These are phyloP conservation scores for Mycena kentingensis DNA, from an alignment of 768 basidiomycete species.

Conservation along the genomic window DNA sequence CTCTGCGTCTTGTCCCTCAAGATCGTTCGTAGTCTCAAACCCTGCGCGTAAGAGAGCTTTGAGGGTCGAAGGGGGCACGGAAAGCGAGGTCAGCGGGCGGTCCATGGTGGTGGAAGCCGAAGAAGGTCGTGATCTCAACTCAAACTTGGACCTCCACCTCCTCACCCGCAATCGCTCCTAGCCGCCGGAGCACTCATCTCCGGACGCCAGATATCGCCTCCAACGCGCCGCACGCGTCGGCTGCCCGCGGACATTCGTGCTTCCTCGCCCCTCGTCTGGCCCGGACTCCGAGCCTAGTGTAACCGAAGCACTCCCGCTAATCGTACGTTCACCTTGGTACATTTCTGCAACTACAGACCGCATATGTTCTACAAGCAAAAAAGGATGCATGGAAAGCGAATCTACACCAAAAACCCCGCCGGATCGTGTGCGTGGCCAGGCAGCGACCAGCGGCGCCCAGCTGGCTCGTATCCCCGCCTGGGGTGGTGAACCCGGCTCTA, in stretches of 20 bases:
- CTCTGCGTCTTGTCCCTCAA: constrained; percentile 45
- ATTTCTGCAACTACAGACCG: background rate
- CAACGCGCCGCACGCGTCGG: background rate
- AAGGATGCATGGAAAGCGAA: background rate
- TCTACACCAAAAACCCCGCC: background rate
- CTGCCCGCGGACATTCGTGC: background rate
- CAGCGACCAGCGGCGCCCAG: background rate
- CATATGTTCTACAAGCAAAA: background rate
- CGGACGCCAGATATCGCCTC: background rate
- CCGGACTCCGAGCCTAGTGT: too few species aligned
- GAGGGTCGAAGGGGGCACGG: constrained; percentile 48
- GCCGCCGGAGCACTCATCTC: background rate
- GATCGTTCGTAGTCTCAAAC: constrained; percentile 59
- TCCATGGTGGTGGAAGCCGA: too few species aligned
- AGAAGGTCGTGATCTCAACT: too few species aligned
- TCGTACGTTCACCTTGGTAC: too few species aligned
- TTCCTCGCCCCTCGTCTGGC: too few species aligned
- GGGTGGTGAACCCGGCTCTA: background rate
- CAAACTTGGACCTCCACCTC: background rate
- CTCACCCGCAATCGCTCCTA: background rate
- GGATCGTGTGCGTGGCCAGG: background rate
- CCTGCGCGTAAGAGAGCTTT: constrained; percentile 52
- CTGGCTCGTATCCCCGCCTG: background rate
- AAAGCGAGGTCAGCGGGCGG: constrained; percentile 49
- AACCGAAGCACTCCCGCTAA: too few species aligned